Conservation (phyloP, 192 early-diverging fungal species). For the Coemansia sp. region DNA sequence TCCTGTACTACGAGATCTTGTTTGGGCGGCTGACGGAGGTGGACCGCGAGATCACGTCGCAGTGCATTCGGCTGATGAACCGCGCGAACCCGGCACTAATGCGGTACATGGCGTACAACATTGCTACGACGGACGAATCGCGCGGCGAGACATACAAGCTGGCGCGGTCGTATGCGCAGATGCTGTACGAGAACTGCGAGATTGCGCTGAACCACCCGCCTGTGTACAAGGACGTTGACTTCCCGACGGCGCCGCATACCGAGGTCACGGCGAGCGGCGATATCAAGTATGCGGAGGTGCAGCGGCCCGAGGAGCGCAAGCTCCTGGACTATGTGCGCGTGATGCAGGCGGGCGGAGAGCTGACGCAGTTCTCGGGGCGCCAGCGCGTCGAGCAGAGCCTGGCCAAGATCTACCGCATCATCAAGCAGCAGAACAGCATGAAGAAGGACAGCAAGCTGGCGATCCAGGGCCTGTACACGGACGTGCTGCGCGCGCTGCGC, state of each 20-base stretch:
- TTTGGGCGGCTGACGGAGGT: constrained; percentile 78
- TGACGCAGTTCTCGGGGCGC: constrained; percentile 75
- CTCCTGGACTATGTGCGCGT: constrained; percentile 92
- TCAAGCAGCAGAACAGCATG: constrained; percentile 77
- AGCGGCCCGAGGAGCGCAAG: constrained; percentile 80
- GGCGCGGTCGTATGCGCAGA: constrained; percentile 66
- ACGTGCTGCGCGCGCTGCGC: constrained; percentile 71
- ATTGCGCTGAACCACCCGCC: constrained; percentile 71
- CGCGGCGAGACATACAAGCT: constrained; percentile 72
- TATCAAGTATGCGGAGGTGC: constrained; percentile 76
- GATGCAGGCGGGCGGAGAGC: constrained; percentile 74
- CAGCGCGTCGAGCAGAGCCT: constrained; percentile 80
- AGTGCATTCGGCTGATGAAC: constrained; percentile 89
- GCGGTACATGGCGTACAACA: constrained; percentile 79
- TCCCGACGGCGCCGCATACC: constrained; percentile 72
- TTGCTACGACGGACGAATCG: constrained; percentile 78
- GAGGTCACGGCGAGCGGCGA: constrained; percentile 75
- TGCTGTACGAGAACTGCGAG: constrained; percentile 83
- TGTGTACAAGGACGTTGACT: constrained; percentile 65
- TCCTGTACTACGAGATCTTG: constrained; percentile 93
- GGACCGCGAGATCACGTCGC: constrained; percentile 73
- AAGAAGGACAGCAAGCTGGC: constrained; percentile 73
- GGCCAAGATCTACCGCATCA: constrained; percentile 77
- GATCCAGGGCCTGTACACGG: constrained; percentile 84
- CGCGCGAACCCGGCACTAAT: constrained; percentile 48